Percentiles rank a stretch among this genome's conserved stretches.
Conservation (phyloP, 495 filamentous ascomycete genomes). For the Penicillium ucsense region DNA sequence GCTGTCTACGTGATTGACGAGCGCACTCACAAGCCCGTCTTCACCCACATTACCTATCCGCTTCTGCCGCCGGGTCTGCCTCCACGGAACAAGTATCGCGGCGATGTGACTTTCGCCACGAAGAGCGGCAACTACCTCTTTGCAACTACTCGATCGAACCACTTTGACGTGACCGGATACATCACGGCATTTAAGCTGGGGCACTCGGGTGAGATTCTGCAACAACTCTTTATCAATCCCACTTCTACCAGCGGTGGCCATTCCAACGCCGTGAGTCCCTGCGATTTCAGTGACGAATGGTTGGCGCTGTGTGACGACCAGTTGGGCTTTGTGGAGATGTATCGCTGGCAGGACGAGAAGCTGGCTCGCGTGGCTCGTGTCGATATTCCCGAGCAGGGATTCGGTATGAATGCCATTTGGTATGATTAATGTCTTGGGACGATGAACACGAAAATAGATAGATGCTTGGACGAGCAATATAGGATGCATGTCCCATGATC, state of each 20-base stretch:
- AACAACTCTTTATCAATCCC: conserved; percentile 67
- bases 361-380: conserved; percentile 63
- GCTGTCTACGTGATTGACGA: conserved; percentile 73
- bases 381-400: conserved; percentile 69
- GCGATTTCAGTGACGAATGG: conserved; percentile 77
- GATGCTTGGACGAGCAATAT: not conserved
- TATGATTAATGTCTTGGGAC: conserved; percentile 49
- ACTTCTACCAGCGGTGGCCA: conserved; percentile 80
- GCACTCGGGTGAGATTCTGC: conserved; percentile 59
- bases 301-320: conserved; percentile 77
- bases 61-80: conserved; percentile 59
- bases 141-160: conserved; percentile 70
- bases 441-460: not conserved
- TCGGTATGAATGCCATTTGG: conserved; percentile 88
- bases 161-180: conserved; percentile 66
- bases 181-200: conserved; percentile 67
- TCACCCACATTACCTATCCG: conserved; percentile 66
- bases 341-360: conserved; percentile 71
- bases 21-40: conserved; percentile 67
- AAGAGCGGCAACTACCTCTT: conserved; percentile 61
- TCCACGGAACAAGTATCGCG: conserved; percentile 52
- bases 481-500: not conserved
- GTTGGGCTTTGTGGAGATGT: conserved; percentile 77
- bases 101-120: conserved; percentile 65
- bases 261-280: conserved; percentile 72